These are phyloP conservation scores for Sodiomyces alkalinus DNA, from an alignment of 2,329 filamentous ascomycete genomes.

Conservation along the genomic window DNA sequence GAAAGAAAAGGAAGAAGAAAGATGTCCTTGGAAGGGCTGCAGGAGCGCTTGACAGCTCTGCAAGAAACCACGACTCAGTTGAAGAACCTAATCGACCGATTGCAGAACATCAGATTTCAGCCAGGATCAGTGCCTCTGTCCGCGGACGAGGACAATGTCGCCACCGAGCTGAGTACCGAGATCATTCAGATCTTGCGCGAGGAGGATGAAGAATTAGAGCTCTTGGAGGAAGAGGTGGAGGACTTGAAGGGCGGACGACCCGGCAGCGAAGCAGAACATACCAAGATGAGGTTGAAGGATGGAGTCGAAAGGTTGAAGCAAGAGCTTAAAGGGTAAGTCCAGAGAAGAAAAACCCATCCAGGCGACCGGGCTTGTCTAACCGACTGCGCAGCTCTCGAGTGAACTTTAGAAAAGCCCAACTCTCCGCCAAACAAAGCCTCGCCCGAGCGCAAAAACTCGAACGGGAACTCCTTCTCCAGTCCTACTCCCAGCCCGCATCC, in stretches of 20 bases:
- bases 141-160: conserved; percentile 33
- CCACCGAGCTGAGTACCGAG: conserved; percentile 62
- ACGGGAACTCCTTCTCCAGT: conserved; percentile 58
- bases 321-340: conserved; percentile 53
- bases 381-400: conserved; percentile 38
- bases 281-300: conserved; percentile 50
- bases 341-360: too few relatives aligned
- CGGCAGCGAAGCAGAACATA: conserved; percentile 40
- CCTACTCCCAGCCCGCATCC: conserved; percentile 32
- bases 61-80: conserved; percentile 48
- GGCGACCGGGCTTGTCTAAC: too few relatives aligned
- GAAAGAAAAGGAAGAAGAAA: too few relatives aligned
- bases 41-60: conserved; percentile 42
- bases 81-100: conserved; percentile 41
- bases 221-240: conserved; percentile 62
- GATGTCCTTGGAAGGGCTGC: conserved; percentile 44
- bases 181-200: conserved; percentile 66
- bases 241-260: conserved; percentile 41
- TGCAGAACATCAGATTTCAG: conserved; percentile 41
- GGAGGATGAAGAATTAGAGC: conserved; percentile 70
- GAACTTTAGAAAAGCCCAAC: conserved; percentile 68
- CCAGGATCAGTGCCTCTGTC: conserved; percentile 40
- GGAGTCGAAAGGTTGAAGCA: conserved; percentile 49
- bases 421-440: conserved; percentile 62
- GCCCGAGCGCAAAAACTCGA: conserved; percentile 61